These are phyloP conservation scores for Fusarium tjaetaba DNA, from an alignment of 2,329 filamentous ascomycete species.

Conservation along the genomic window DNA sequence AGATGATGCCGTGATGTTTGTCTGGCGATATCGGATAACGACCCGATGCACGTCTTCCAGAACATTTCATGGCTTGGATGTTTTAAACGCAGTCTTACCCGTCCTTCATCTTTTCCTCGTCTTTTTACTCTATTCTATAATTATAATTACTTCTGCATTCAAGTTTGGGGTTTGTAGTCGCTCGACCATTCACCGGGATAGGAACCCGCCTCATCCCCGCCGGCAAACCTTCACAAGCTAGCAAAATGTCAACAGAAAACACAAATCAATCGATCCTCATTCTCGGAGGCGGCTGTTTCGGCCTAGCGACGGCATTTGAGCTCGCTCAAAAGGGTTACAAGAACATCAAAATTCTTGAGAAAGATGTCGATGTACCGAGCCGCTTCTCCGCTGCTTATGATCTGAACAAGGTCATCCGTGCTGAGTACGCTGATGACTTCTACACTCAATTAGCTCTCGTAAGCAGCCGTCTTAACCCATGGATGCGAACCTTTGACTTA, in stretches of 20 bases:
- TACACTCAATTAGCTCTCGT: conserved; percentile 24
- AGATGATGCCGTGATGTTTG: not conserved
- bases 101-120: rapidly evolving
- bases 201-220: not conserved
- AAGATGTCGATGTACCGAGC: conserved; percentile 13
- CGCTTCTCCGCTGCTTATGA: conserved; percentile 28
- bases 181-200: not conserved
- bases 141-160: too few species aligned
- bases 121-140: not conserved
- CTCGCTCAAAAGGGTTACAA: conserved; percentile 22
- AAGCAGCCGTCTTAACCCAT: not conserved
- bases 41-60: conserved; percentile 7
- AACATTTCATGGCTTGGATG: not conserved
- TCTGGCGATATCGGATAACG: conserved; percentile 10
- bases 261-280: conserved; percentile 21
- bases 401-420: conserved; percentile 28
- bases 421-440: conserved; percentile 23
- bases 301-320: conserved; percentile 11
- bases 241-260: not conserved
- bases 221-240: not conserved
- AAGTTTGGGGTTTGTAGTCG: rapidly evolving
- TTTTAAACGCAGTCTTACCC: not conserved
- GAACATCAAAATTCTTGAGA: conserved; percentile 25
- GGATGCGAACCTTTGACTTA: too few species aligned
- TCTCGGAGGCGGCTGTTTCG: conserved; percentile 26